These are phyloP conservation scores for Teratosphaeriaceae sp. DNA, from an alignment of 2,329 filamentous ascomycete species.

Conservation along the genomic window DNA sequence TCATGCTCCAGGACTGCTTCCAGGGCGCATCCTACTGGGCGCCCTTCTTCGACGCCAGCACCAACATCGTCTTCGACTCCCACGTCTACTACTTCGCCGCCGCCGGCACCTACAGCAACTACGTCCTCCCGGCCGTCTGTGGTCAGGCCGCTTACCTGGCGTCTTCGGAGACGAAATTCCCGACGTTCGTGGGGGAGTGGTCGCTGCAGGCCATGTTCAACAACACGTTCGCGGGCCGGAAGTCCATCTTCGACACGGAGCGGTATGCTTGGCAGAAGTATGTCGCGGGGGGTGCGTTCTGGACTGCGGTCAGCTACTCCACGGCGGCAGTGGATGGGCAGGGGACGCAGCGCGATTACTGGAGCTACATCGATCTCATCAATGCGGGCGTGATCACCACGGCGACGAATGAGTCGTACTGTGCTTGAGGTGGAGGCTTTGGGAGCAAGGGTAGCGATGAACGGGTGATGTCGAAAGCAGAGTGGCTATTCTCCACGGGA, in stretches of 20 bases:
- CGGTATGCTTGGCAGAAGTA: constrained; percentile 30
- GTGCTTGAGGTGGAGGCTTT: not conserved
- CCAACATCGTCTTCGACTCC: constrained; percentile 28
- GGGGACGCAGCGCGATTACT: not conserved
- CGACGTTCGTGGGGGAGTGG: constrained; percentile 32
- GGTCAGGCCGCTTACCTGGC: constrained; percentile 19
- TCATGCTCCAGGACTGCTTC: constrained; percentile 31
- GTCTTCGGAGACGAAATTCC: constrained; percentile 22
- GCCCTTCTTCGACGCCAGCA: constrained; percentile 17
- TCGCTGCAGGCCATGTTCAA: constrained; percentile 27
- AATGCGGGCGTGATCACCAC: not conserved
- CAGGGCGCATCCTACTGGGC: constrained; percentile 23
- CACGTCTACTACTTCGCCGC: constrained; percentile 29
- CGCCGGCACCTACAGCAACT: constrained; percentile 19
- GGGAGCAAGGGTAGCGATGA: no score
- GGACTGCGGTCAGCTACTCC: not conserved
- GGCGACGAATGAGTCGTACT: not conserved
- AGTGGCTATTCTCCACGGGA: no score
- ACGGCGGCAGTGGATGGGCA: not conserved
- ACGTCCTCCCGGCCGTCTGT: constrained; percentile 23
- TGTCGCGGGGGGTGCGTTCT: constrained; percentile 20
- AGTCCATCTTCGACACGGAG: constrained; percentile 27
- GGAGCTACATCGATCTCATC: constrained; percentile 1
- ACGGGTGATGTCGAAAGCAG: no score
- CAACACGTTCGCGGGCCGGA: constrained; percentile 26